Evolutionary conservation across 257 asterid species (phyloP).

Genomic region (Paulownia fortunei): DNA sequence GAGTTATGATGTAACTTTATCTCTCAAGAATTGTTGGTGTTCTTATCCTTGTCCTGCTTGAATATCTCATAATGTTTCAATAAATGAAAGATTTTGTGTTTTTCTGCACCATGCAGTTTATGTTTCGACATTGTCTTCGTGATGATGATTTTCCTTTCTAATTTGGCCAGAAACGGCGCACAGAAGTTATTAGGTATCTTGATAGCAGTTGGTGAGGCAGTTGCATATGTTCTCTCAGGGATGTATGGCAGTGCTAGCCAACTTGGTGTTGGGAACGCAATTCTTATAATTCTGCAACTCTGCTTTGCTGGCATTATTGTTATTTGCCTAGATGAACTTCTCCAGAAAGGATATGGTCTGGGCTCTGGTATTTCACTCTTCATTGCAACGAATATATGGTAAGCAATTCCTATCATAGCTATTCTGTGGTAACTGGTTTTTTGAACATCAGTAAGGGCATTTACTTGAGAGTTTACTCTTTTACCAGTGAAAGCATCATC

Average conservation of each 20-base stretch:
- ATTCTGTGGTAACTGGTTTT: too few relatives aligned
- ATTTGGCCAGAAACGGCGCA: constrained; percentile 24
- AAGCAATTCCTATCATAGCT: neutral
- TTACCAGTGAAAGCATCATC: constrained; percentile 58
- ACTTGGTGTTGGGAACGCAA: constrained; percentile 70
- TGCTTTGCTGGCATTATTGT: too few relatives aligned
- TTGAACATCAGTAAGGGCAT: neutral
- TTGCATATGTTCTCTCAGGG: too few relatives aligned
- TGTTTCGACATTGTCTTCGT: too few relatives aligned
- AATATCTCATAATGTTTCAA: neutral
- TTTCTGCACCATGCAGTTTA: too few relatives aligned
- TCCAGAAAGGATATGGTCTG: too few relatives aligned
- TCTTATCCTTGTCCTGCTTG: neutral
- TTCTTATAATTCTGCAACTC: constrained; percentile 63
- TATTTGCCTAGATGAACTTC: too few relatives aligned
- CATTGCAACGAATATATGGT: constrained; percentile 74
- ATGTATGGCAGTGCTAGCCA: constrained; percentile 34
- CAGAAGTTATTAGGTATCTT: constrained; percentile 35
- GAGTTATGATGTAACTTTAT: neutral
- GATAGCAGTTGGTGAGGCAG: constrained; percentile 39
- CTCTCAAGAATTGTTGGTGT: neutral
- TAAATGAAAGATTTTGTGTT: too few relatives aligned
- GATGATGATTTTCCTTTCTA: too few relatives aligned
- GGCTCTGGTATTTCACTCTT: constrained; percentile 72
- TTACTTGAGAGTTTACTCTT: neutral